These are phyloP conservation scores for Eucalyptus polyanthemos DNA, from an alignment of 345 rosid species.

Conservation along the genomic window DNA sequence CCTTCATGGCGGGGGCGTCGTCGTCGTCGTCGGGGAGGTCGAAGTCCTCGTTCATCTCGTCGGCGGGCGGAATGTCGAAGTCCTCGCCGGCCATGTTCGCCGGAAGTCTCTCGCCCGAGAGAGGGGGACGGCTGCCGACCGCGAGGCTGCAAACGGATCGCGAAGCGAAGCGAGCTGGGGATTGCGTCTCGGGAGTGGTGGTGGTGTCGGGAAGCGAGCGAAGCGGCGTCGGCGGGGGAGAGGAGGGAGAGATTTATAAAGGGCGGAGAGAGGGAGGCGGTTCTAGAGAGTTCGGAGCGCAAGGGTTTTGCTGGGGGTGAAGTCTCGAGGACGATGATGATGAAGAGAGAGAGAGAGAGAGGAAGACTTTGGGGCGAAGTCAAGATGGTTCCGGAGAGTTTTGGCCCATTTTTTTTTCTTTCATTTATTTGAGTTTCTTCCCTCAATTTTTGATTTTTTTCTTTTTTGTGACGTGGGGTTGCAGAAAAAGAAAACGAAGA, in stretches of 20 bases:
- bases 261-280: background rate
- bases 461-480: background rate
- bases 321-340: background rate
- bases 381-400: background rate
- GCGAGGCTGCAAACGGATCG: background rate
- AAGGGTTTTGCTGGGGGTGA: background rate
- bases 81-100: conserved; percentile 9
- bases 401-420: background rate
- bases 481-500: background rate
- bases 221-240: background rate
- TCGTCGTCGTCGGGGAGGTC: conserved; percentile 7
- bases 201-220: background rate
- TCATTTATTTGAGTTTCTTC: background rate
- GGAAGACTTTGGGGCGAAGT: background rate
- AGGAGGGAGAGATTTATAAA: background rate
- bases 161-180: background rate
- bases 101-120: background rate
- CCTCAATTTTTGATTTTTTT: background rate
- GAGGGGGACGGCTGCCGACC: background rate
- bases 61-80: conserved; percentile 14
- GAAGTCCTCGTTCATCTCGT: conserved; percentile 7
- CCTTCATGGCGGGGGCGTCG: conserved; percentile 1
- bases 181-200: background rate
- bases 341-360: background rate
- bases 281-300: background rate